phyloP scores from a whole-genome alignment of 2,329 filamentous ascomycete species.

The Xylariaceae sp. region DNA sequence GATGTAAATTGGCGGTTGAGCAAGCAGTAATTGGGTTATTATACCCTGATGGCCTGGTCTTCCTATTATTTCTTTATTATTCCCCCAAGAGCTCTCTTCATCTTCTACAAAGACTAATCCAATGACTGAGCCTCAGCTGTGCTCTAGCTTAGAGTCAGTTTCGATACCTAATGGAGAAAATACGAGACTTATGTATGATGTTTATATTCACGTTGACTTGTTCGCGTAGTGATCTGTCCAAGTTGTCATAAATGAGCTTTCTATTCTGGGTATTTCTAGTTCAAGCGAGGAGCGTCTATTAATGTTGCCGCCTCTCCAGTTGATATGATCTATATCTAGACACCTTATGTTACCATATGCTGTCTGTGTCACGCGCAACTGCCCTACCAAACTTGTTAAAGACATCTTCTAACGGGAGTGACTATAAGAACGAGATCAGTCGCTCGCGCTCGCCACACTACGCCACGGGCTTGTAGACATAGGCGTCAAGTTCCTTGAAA shows the following conservation, averaged over 20 bases:
- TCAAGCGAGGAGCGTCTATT: slow-evolving; percentile 5
- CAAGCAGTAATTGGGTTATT: slow-evolving; percentile 34
- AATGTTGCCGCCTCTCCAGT: slow-evolving; percentile 1
- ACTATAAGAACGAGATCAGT: slow-evolving; percentile 6
- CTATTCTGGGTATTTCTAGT: slow-evolving; percentile 18
- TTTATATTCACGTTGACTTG: slow-evolving; percentile 4
- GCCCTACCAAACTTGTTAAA: neutral
- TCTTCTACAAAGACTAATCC: slow-evolving; percentile 36
- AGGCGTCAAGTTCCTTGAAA: slow-evolving; percentile 48
- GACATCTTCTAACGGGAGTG: neutral
- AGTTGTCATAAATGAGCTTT: slow-evolving; percentile 4
- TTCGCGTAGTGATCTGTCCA: neutral
- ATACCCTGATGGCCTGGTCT: slow-evolving; percentile 33
- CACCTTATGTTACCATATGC: neutral
- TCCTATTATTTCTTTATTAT: slow-evolving; percentile 44
- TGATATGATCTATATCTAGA: slow-evolving; percentile 10
- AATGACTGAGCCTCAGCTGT: slow-evolving; percentile 33
- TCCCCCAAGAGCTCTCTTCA: slow-evolving; percentile 33
- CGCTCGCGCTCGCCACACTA: slow-evolving; percentile 1
- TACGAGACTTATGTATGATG: slow-evolving; percentile 29
- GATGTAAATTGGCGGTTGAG: slow-evolving; percentile 33
- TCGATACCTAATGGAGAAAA: slow-evolving; percentile 39
- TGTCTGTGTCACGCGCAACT: neutral
- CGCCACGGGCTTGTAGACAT: slow-evolving; percentile 36
- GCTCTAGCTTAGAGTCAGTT: slow-evolving; percentile 32